Conservation (phyloP, 805 yeast species). For the Hanseniaspora nectarophila region DNA sequence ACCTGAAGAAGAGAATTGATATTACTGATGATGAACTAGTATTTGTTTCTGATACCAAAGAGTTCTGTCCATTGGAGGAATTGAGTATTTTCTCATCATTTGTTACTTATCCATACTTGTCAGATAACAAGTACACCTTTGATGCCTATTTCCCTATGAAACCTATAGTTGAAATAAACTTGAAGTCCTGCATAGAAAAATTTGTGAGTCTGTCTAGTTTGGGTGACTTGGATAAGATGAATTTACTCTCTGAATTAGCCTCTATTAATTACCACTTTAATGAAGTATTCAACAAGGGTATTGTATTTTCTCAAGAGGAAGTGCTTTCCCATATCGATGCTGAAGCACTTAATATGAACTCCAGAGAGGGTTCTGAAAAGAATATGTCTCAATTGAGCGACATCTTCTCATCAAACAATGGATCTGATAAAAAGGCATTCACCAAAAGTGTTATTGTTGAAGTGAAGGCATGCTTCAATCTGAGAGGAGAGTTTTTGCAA, state of each 20-base stretch:
- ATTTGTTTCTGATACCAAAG: slow-evolving; percentile 7
- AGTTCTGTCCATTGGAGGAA: slow-evolving; percentile 7
- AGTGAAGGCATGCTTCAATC: slow-evolving; percentile 13
- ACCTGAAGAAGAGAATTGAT: slow-evolving; percentile 4
- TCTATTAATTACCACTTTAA: slow-evolving; percentile 12
- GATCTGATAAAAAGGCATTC: neutral
- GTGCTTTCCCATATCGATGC: neutral
- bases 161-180: slow-evolving; percentile 9
- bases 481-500: slow-evolving; percentile 13
- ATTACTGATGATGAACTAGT: slow-evolving; percentile 2
- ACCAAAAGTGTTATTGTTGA: slow-evolving; percentile 2
- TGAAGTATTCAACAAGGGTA: slow-evolving; percentile 12
- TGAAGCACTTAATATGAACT: neutral
- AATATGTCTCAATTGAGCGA: neutral
- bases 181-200: slow-evolving; percentile 9
- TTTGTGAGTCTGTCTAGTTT: neutral
- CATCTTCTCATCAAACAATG: neutral
- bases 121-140: slow-evolving; percentile 10
- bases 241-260: slow-evolving; percentile 2
- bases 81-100: slow-evolving; percentile 6
- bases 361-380: neutral
- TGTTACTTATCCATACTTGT: slow-evolving; percentile 8
- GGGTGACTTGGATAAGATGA: neutral
- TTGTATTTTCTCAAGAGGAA: slow-evolving; percentile 8
- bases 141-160: slow-evolving; percentile 6